Evolutionary conservation across 495 filamentous ascomycete species (phyloP), one percentile per base, ranked within the genome.

Genomic region (Talaromyces liani): DNA sequence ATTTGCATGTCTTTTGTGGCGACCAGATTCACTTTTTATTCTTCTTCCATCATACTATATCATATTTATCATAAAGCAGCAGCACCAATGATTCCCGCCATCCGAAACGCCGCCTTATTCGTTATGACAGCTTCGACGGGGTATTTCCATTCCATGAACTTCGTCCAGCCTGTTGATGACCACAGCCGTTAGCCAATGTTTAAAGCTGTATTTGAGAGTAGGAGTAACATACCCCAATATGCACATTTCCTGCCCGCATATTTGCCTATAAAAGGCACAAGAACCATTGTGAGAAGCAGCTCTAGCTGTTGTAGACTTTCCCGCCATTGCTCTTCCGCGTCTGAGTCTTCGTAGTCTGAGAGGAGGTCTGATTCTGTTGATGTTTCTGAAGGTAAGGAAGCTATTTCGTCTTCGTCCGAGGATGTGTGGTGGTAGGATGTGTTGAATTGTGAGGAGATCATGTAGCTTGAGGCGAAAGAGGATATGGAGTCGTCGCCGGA

Each of bases 241-340:
- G 94, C 94, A 79, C 91, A 95, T 76, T 87, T 91, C 73, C 94
- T 82, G 45, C 94, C 94, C 68, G 97, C 80, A 74, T 91, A 97
- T 73, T 97, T 98, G 22, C 94, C 94, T 59, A 91, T 76, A 72
- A 93, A 96, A 18, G 94, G 94, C 41, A 98, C 88, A 67, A 97
- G 70, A 18, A 98, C 90, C 91, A 98, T 95, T 7, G 88, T 93
- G 71, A 97, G 72, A 53, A 98, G 79, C 58, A 98, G 78, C 80
- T 98, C 91, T 55, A 98, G 75, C 75, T 98, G 94, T 77, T 96
- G 90, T 66, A 98, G 75, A 67, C 88, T 92, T 69, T 92, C 91
- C 66, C 91, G 87, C 94, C 94, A 98, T 73, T 98, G 93, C 20
- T 81, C 83, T 73, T 98, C 93, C 18, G 94, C 94, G 70, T 96